These are phyloP conservation scores for Yarrowia hollandica DNA, from an alignment of 805 yeast genomes.

Conservation along the genomic window DNA sequence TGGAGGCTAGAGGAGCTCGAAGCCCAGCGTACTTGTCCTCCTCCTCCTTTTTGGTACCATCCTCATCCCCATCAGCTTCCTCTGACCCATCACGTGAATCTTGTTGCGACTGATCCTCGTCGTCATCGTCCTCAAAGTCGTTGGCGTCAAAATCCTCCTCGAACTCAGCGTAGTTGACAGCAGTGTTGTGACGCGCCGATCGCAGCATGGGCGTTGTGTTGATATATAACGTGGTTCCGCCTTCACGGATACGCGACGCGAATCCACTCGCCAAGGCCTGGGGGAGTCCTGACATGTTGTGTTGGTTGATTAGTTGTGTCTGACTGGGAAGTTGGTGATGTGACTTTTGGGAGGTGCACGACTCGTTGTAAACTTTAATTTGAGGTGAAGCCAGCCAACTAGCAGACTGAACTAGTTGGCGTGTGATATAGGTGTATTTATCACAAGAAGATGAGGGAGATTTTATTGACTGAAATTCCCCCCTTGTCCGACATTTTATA, in stretches of 20 bases:
- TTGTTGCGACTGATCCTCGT: conserved; percentile 3
- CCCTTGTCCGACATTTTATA: too few species aligned
- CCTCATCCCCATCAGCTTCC: neutral
- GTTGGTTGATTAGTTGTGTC: neutral
- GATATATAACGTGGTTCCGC: conserved; percentile 68
- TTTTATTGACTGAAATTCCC: too few species aligned
- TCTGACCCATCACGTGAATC: conserved; percentile 11
- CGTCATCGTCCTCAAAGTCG: conserved; percentile 44
- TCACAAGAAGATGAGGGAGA: neutral
- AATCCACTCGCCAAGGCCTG: conserved; percentile 82
- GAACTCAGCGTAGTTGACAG: conserved; percentile 73
- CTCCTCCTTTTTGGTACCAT: conserved; percentile 33
- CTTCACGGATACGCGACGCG: conserved; percentile 68
- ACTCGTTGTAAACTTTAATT: neutral
- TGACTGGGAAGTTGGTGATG: neutral
- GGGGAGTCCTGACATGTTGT: conserved; percentile 39
- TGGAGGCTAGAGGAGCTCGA: conserved; percentile 40
- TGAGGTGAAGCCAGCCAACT: neutral
- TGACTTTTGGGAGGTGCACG: conserved; percentile 11
- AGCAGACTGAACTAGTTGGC: neutral
- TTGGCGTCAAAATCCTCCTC: conserved; percentile 61
- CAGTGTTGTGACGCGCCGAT: conserved; percentile 60
- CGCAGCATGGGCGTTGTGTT: conserved; percentile 73
- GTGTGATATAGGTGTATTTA: too few species aligned
- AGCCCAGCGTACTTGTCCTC: conserved; percentile 44